Conservation (phyloP, 768 basidiomycete genomes). For the Dendrothele bispora region DNA sequence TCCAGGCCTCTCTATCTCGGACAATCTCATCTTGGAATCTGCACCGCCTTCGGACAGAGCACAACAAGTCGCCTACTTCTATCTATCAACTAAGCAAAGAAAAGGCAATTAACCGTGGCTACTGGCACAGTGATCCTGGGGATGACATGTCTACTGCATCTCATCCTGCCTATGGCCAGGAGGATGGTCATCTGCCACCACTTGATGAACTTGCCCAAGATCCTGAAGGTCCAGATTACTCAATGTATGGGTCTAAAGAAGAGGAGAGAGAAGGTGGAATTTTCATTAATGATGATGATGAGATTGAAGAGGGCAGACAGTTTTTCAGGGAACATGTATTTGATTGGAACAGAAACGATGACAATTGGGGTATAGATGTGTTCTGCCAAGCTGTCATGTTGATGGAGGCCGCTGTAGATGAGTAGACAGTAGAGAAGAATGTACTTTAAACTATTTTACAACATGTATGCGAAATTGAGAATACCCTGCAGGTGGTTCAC, state of each 20-base stretch:
- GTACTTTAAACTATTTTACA: no score
- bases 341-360: slow-evolving; percentile 17
- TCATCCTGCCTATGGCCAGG: slow-evolving; percentile 13
- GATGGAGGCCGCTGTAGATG: neutral
- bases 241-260: neutral
- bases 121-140: slow-evolving; percentile 22
- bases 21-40: slow-evolving; percentile 24
- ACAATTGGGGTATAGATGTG: slow-evolving; percentile 18
- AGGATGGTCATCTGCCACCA: slow-evolving; percentile 7
- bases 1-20: slow-evolving; percentile 24
- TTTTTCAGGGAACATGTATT: slow-evolving; percentile 6
- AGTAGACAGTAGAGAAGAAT: no score
- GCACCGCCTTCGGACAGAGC: slow-evolving; percentile 22
- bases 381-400: slow-evolving; percentile 13
- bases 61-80: slow-evolving; percentile 17
- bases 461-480: no score
- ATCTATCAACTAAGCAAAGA: slow-evolving; percentile 24
- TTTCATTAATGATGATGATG: slow-evolving; percentile 17
- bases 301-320: slow-evolving; percentile 8
- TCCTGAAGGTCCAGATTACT: neutral
- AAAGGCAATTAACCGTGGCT: slow-evolving; percentile 21
- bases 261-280: slow-evolving; percentile 12
- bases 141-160: slow-evolving; percentile 12
- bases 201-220: slow-evolving; percentile 1
- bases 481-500: no score